phyloP scores from a whole-genome alignment of 176 grass and related monocot genomes.

The Aegilops sharonensis region DNA sequence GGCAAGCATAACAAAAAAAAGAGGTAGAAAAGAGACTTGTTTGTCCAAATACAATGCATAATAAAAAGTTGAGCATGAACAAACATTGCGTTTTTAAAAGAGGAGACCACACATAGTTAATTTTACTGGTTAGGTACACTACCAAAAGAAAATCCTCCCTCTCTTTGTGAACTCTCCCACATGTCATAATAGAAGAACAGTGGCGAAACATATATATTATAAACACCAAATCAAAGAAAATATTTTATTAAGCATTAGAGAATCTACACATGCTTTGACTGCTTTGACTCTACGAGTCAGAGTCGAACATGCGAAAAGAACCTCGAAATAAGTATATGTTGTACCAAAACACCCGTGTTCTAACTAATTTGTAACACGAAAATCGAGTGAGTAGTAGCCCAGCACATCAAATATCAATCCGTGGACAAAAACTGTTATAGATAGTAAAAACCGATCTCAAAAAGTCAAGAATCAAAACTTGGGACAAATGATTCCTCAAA shows the following conservation, averaged over 20 bases:
- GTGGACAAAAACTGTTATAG: not conserved
- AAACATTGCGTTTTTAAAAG: not conserved
- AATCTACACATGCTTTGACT: not conserved
- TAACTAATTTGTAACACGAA: not conserved
- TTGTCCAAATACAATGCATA: not conserved
- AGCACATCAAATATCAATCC: slow-evolving; percentile 10
- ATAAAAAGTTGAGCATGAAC: not conserved
- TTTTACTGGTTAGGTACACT: not conserved
- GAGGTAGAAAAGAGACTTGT: not conserved
- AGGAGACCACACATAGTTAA: not conserved
- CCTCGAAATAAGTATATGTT: not conserved
- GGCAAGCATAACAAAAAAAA: not conserved
- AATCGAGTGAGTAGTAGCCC: not conserved
- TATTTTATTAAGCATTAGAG: not conserved
- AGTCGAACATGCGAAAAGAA: not conserved
- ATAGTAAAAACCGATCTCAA: slow-evolving; percentile 3
- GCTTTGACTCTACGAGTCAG: not conserved
- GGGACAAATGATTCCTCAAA: not conserved
- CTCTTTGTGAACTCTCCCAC: not conserved
- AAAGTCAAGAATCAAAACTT: not conserved
- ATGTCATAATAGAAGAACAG: not conserved
- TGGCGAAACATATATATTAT: not conserved
- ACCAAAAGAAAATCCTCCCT: not conserved
- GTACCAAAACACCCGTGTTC: not conserved
- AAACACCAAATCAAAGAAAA: not conserved